Evolutionary conservation across 169 alveolate genomes (phyloP).

Genomic region (Plasmodium coatneyi): DNA sequence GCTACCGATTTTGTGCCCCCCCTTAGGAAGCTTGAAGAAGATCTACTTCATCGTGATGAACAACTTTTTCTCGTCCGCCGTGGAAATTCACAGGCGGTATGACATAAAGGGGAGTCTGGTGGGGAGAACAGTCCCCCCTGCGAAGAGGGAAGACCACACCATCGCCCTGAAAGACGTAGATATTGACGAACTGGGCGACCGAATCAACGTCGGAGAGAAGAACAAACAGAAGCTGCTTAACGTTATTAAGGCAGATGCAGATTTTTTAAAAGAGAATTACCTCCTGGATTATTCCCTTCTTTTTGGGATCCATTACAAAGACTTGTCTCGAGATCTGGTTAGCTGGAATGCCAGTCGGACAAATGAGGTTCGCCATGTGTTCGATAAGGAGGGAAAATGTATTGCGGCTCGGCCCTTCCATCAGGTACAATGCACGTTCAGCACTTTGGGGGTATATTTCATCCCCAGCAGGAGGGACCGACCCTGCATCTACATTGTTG

Average conservation of each 20-base stretch:
- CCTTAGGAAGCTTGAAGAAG: conserved; percentile 62
- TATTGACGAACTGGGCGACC: conserved; percentile 84
- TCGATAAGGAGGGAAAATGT: conserved; percentile 39
- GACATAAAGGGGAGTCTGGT: conserved; percentile 94
- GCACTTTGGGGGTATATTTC: not conserved
- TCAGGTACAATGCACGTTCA: not conserved
- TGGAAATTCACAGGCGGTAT: conserved; percentile 91
- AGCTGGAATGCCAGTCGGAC: conserved; percentile 77
- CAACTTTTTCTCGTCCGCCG: conserved; percentile 95
- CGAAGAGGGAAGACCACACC: conserved; percentile 87
- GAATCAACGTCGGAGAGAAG: conserved; percentile 81
- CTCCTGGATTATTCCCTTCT: conserved; percentile 93
- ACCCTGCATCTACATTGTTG: too few relatives aligned
- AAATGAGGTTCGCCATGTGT: conserved; percentile 14
- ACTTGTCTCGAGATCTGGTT: conserved; percentile 75
- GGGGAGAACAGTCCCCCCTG: conserved; percentile 89
- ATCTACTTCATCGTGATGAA: conserved; percentile 96
- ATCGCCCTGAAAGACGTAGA: conserved; percentile 93
- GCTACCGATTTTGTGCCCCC: not conserved
- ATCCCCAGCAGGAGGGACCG: not conserved
- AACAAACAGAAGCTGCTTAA: conserved; percentile 79
- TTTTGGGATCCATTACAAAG: conserved; percentile 90
- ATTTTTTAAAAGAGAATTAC: conserved; percentile 85
- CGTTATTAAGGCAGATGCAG: conserved; percentile 86
- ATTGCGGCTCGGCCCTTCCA: conserved; percentile 39